Percentiles rank a stretch among this genome's conserved stretches.
These are phyloP conservation scores for Lactifluus piperatus DNA, from an alignment of 768 basidiomycete species.

Conservation along the genomic window DNA sequence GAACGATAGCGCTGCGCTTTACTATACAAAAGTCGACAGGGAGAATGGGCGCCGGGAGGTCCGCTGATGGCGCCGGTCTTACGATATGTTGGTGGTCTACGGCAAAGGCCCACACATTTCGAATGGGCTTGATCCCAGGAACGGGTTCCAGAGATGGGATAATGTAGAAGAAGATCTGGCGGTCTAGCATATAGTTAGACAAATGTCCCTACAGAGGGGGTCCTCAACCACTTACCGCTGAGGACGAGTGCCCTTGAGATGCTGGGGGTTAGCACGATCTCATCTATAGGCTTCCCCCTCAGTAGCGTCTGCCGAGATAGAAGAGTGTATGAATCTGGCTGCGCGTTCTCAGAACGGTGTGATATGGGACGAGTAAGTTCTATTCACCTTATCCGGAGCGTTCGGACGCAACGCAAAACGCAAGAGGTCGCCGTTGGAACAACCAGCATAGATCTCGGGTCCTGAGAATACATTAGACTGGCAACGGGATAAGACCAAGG, in stretches of 20 bases:
- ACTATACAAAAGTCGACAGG: constrained; percentile 66
- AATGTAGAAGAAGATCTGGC: constrained; percentile 67
- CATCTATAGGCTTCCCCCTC: constrained; percentile 63
- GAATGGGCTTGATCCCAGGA: constrained; percentile 62
- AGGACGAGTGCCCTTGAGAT: constrained; percentile 67
- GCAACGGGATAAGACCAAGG: not conserved
- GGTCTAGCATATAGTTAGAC: constrained; percentile 32
- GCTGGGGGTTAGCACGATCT: constrained; percentile 70
- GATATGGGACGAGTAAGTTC: not conserved
- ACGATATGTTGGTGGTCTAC: constrained; percentile 70
- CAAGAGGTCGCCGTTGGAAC: constrained; percentile 75
- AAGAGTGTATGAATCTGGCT: constrained; percentile 24
- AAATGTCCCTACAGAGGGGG: constrained; percentile 8
- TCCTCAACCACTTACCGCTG: constrained; percentile 45
- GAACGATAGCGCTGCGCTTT: constrained; percentile 52
- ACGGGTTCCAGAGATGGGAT: constrained; percentile 75
- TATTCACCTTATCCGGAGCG: constrained; percentile 34
- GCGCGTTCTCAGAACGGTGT: not conserved
- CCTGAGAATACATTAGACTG: constrained; percentile 33
- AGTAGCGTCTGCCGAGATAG: constrained; percentile 46
- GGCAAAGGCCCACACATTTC: constrained; percentile 71
- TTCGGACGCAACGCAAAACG: constrained; percentile 67
- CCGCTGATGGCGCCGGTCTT: constrained; percentile 37
- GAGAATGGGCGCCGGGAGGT: constrained; percentile 33
- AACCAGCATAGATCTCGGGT: constrained; percentile 81